Evolutionary conservation across 2,329 filamentous ascomycete species (phyloP), one percentile per base, ranked within the genome.

Genomic region (Zopfia rhizophila): DNA sequence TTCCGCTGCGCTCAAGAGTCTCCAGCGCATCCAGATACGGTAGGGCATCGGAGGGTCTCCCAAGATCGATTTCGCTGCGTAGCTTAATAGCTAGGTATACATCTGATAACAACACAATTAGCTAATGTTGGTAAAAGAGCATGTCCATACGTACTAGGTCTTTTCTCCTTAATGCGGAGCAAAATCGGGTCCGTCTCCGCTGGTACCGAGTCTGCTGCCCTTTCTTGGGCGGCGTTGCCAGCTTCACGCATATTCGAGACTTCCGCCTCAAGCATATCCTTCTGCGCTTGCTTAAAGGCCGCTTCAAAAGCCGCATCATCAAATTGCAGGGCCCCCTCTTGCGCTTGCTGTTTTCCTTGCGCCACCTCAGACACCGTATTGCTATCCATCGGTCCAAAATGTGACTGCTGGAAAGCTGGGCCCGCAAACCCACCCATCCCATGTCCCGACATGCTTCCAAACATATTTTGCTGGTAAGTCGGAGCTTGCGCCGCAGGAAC

Each of bases 241-340:
- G 45, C 30, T 45, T 29, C 49, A 44, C 21, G 35, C 48, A 27
- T 60, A 52, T 29, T 60, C 51, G 19, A 53, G 22, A 29, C 8
- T 31, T 40, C 40, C 24, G 60, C 57, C 12, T 62, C 61, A 19
- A 68, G 45, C 45, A 76, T 66, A 33, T 78, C 72, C 36, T 73
- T 66, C 32, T 72, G 66, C 16, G 75, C 76, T 45, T 74, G 70
- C 29, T 79, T 78, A 55, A 84, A 84, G 2, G 81, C 81, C 35
- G 72, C 64, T 37, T 78, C 80, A 52, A 84, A 83, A 12, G 81
- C 81, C 14, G 75, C 80, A 27, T 82, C 79, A 43, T 83, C 79
- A 45, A 80, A 82, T 7, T 67, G 58, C 13, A 76, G 73, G 1
- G 68, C 60, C 36, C 65, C 56, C 25, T 74, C 69, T 40, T 68